These are phyloP conservation scores for Candida ficus DNA, from an alignment of 805 yeast genomes.

Conservation along the genomic window DNA sequence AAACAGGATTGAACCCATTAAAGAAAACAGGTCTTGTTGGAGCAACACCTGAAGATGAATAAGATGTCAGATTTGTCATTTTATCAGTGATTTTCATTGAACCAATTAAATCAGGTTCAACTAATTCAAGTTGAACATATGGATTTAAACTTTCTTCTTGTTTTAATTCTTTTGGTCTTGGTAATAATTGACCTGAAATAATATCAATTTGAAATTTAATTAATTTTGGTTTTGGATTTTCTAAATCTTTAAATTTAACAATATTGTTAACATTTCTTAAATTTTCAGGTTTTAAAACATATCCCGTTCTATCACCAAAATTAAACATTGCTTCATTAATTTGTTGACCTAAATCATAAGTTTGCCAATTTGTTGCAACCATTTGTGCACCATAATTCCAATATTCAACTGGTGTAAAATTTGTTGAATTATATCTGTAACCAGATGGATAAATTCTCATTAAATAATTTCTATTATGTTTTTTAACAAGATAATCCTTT, in stretches of 20 bases:
- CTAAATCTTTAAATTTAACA: slow-evolving; percentile 18
- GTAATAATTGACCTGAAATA: slow-evolving; percentile 83
- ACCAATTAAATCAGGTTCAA: slow-evolving; percentile 35
- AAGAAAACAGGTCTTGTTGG: slow-evolving; percentile 36
- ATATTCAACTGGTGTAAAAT: slow-evolving; percentile 70
- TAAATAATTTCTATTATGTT: slow-evolving; percentile 70
- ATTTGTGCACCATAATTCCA: slow-evolving; percentile 89
- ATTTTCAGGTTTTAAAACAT: slow-evolving; percentile 64
- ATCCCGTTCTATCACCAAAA: slow-evolving; percentile 58
- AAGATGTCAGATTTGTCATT: slow-evolving; percentile 1
- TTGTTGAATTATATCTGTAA: slow-evolving; percentile 68
- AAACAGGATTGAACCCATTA: slow-evolving; percentile 85
- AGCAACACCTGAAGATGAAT: slow-evolving; percentile 1
- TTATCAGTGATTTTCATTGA: slow-evolving; percentile 12
- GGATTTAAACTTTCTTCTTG: slow-evolving; percentile 50
- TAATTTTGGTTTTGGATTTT: slow-evolving; percentile 5
- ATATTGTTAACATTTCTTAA: slow-evolving; percentile 27
- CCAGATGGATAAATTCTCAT: slow-evolving; percentile 89
- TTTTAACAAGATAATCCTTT: slow-evolving; percentile 51
- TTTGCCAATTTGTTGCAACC: slow-evolving; percentile 98
- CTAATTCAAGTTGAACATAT: slow-evolving; percentile 53
- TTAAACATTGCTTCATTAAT: slow-evolving; percentile 79
- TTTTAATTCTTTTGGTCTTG: slow-evolving; percentile 55
- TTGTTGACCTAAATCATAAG: slow-evolving; percentile 85
- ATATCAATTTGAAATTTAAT: slow-evolving; percentile 36